Conservation (phyloP, 2,329 filamentous ascomycete genomes). For the Trichophyton rubrum region DNA sequence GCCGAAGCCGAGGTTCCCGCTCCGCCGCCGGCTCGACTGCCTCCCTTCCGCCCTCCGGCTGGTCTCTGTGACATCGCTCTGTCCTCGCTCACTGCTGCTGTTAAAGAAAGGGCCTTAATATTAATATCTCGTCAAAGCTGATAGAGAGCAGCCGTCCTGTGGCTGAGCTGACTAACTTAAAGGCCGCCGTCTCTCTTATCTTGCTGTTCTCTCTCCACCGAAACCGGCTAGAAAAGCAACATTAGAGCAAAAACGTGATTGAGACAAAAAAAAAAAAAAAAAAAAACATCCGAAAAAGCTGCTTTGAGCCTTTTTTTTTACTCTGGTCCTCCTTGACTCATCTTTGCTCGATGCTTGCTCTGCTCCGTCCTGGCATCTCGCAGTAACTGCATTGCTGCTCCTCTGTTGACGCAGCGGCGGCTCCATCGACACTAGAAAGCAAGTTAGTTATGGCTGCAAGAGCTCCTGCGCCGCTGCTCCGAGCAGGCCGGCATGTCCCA, state of each 20-base stretch:
- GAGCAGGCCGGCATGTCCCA: conserved; percentile 8
- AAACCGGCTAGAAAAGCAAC: not conserved
- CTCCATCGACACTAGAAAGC: not conserved
- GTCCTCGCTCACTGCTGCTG: too few relatives aligned
- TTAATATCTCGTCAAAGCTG: too few relatives aligned
- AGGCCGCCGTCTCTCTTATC: not conserved
- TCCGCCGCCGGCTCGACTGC: not conserved
- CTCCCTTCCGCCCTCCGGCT: too few relatives aligned
- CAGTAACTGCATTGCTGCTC: conserved; percentile 1
- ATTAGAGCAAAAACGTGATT: not conserved
- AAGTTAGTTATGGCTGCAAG: not conserved
- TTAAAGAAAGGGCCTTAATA: too few relatives aligned
- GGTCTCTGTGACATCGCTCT: not conserved
- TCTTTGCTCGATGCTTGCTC: not conserved
- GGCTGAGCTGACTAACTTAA: conserved; percentile 3
- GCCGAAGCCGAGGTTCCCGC: too few relatives aligned
- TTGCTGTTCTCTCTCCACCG: not conserved
- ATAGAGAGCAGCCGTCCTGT: not conserved
- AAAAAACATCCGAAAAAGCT: not conserved
- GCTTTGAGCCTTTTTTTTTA: not conserved
- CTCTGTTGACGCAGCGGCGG: not conserved
- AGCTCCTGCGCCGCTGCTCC: conserved; percentile 8
- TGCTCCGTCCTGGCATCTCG: not conserved
- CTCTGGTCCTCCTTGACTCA: not conserved
- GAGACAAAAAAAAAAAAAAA: not conserved